These are phyloP conservation scores for Phytophthora lateralis DNA, from an alignment of 352 stramenopile species.

Conservation along the genomic window DNA sequence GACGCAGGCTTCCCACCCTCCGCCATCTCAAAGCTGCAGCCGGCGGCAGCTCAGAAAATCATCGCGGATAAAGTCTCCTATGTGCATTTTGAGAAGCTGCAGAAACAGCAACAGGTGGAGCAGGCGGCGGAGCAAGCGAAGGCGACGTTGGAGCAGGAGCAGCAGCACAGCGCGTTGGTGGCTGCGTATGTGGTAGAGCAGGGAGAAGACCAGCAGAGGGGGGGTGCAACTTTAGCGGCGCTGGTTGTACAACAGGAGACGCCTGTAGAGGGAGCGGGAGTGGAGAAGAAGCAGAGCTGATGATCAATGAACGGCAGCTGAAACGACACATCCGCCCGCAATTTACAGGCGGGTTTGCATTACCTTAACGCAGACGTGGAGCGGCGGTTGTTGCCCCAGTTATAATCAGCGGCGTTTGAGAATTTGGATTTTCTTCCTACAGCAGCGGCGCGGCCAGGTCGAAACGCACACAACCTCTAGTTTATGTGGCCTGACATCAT, in stretches of 20 bases:
- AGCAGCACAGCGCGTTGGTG: slow-evolving; percentile 17
- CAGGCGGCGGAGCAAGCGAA: slow-evolving; percentile 30
- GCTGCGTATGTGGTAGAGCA: slow-evolving; percentile 12
- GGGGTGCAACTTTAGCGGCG: slow-evolving; percentile 6
- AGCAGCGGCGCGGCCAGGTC: not conserved
- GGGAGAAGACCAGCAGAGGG: not conserved
- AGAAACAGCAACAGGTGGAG: slow-evolving; percentile 41
- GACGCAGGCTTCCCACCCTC: slow-evolving; percentile 56
- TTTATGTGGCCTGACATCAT: not conserved
- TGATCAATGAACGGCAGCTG: slow-evolving; percentile 9
- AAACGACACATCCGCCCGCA: not conserved
- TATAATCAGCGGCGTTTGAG: not conserved
- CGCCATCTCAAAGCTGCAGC: slow-evolving; percentile 68
- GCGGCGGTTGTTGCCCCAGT: not conserved
- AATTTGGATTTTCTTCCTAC: not conserved
- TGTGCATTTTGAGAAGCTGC: slow-evolving; percentile 48
- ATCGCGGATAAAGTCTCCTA: slow-evolving; percentile 67
- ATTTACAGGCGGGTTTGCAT: not conserved
- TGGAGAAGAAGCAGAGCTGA: slow-evolving; percentile 25
- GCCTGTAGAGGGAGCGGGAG: slow-evolving; percentile 1
- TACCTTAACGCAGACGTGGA: not conserved
- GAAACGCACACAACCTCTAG: not conserved
- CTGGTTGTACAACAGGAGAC: slow-evolving; percentile 28
- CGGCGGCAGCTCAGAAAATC: slow-evolving; percentile 59
- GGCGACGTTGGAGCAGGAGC: slow-evolving; percentile 20